A percentile compares a stretch with the other conserved stretches of the same genome.
phyloP scores from a whole-genome alignment of 2,329 filamentous ascomycete genomes.

The Thyridium curvatum region DNA sequence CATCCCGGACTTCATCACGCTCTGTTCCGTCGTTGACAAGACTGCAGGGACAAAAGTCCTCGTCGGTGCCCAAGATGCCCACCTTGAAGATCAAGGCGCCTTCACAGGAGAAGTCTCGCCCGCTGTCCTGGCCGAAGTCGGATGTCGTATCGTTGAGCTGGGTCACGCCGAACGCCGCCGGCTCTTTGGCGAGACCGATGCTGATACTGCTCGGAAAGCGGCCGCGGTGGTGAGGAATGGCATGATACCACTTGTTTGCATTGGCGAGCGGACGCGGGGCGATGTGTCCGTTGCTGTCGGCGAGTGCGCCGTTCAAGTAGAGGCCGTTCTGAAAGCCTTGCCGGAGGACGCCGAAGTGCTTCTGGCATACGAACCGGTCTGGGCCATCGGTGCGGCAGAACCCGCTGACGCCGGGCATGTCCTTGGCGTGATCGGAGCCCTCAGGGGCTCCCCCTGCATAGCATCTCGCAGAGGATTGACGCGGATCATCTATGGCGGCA shows the following conservation, averaged over 20 bases:
- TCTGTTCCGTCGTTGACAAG: conserved; percentile 43
- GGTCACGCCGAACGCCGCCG: conserved; percentile 74
- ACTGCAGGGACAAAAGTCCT: conserved; percentile 41
- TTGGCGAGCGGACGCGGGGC: conserved; percentile 60
- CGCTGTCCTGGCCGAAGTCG: conserved; percentile 57
- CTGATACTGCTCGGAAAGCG: conserved; percentile 60
- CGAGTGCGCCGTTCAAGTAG: conserved; percentile 62
- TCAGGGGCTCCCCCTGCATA: conserved; percentile 49
- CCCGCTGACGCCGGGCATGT: conserved; percentile 71
- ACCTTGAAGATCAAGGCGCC: conserved; percentile 62
- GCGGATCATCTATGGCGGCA: conserved; percentile 76
- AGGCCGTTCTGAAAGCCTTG: conserved; percentile 54
- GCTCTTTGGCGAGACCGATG: conserved; percentile 71
- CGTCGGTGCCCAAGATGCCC: conserved; percentile 71
- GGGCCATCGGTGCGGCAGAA: conserved; percentile 73
- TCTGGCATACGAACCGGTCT: conserved; percentile 82
- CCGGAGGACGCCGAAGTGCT: conserved; percentile 61
- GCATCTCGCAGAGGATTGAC: conserved; percentile 46
- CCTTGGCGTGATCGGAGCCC: conserved; percentile 58
- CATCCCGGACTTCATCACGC: conserved; percentile 69
- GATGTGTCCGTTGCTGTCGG: conserved; percentile 54
- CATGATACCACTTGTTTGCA: conserved; percentile 72
- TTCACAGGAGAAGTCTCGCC: conserved; percentile 77
- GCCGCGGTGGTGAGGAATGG: conserved; percentile 60
- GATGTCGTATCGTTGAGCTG: conserved; percentile 68